These are phyloP conservation scores for Porphyridium purpureum DNA, from an alignment of 23 red algal genomes.

Conservation along the genomic window DNA sequence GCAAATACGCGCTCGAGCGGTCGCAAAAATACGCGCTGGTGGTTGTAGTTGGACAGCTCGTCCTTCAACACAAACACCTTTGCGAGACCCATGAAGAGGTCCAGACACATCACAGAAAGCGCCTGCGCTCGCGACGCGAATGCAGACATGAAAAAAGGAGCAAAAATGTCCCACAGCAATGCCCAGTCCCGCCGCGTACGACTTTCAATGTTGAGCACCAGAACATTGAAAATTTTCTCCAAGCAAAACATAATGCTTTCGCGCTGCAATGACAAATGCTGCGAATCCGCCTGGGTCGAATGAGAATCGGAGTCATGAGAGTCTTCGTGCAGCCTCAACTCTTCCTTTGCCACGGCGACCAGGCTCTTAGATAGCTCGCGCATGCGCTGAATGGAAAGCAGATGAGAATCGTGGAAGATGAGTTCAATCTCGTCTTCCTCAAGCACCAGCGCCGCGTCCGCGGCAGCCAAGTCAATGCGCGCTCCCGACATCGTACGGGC, in stretches of 20 bases:
- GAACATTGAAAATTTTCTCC: slow-evolving; percentile 65
- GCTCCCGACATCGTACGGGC: too few species aligned
- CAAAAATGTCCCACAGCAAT: slow-evolving; percentile 67
- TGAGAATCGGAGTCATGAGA: too few species aligned
- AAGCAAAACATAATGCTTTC: slow-evolving; percentile 49
- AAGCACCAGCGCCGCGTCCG: too few species aligned
- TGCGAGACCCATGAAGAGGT: too few species aligned
- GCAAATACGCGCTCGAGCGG: slow-evolving; percentile 57
- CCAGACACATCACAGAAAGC: too few species aligned
- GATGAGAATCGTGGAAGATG: background rate
- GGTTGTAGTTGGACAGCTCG: slow-evolving; percentile 69
- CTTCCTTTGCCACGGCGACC: slow-evolving; percentile 46
- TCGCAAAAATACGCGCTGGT: slow-evolving; percentile 62
- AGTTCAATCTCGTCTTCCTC: background rate
- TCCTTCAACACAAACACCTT: too few species aligned
- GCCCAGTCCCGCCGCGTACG: slow-evolving; percentile 66
- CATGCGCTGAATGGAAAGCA: slow-evolving; percentile 8
- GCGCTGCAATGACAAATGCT: slow-evolving; percentile 35
- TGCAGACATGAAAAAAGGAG: slow-evolving; percentile 43
- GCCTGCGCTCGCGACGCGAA: too few species aligned
- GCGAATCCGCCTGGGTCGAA: too few species aligned
- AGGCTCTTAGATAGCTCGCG: slow-evolving; percentile 42
- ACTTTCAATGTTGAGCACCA: slow-evolving; percentile 69
- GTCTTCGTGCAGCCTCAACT: too few species aligned
- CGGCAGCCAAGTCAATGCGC: too few species aligned